Conservation (phyloP, 345 rosid species). For the Camelina neglecta region DNA sequence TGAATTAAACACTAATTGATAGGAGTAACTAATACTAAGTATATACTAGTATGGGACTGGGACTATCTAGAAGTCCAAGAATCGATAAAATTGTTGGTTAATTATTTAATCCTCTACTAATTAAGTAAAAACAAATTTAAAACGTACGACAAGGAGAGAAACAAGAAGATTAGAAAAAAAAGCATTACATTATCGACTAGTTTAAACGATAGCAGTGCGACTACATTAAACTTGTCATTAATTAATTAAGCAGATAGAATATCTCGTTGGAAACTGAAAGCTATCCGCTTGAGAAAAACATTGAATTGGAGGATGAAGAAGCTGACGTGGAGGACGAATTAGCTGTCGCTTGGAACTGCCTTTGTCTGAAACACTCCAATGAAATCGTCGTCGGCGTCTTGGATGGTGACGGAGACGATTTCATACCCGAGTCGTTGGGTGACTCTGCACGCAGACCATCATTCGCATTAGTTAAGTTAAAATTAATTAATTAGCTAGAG, state of each 20-base stretch:
- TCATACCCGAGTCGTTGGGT: conserved; percentile 62
- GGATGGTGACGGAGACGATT: conserved; percentile 53
- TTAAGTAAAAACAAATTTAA: too few species aligned
- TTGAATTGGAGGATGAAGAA: conserved; percentile 60
- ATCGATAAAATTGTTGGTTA: too few species aligned
- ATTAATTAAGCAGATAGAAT: too few species aligned
- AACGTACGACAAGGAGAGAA: too few species aligned
- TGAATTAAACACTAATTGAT: too few species aligned
- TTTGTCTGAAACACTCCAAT: conserved; percentile 80
- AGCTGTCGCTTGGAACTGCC: conserved; percentile 54
- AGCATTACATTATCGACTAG: background rate
- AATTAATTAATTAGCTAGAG: background rate
- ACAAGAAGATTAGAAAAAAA: too few species aligned
- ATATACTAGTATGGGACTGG: too few species aligned
- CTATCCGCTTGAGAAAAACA: conserved; percentile 68
- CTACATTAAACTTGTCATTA: background rate
- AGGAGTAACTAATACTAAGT: too few species aligned
- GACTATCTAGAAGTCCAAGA: too few species aligned
- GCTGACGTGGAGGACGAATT: conserved; percentile 57
- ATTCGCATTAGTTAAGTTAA: too few species aligned
- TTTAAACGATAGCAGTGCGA: background rate
- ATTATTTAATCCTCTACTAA: too few species aligned
- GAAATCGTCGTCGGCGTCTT: conserved; percentile 72
- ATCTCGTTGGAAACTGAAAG: too few species aligned
- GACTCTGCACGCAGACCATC: conserved; percentile 49